These are phyloP conservation scores for Ophiostoma ulmi DNA, from an alignment of 2,329 filamentous ascomycete genomes.

Conservation along the genomic window DNA sequence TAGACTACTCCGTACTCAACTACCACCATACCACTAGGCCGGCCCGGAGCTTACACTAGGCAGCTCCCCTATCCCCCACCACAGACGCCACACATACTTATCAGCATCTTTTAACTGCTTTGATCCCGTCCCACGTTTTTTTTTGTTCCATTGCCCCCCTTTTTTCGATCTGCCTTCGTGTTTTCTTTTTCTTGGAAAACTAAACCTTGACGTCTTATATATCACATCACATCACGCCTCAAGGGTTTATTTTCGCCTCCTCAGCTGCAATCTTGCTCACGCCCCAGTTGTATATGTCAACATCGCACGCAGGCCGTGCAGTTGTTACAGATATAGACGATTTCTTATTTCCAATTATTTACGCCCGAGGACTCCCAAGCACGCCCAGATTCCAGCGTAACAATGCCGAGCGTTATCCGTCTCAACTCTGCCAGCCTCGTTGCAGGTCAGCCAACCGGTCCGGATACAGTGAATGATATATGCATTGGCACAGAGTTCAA, in stretches of 20 bases:
- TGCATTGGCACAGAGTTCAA: conserved; percentile 36
- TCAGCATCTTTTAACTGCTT: background rate
- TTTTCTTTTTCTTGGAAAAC: background rate
- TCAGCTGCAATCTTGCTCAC: background rate
- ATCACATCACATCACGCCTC: background rate
- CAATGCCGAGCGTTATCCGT: background rate
- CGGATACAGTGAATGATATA: conserved; percentile 28
- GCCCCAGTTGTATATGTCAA: background rate
- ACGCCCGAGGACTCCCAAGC: background rate
- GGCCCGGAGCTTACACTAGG: conserved; percentile 10
- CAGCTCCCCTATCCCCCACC: background rate
- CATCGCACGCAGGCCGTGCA: background rate
- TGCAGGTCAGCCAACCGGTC: background rate
- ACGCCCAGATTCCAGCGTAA: background rate
- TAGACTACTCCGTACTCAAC: background rate
- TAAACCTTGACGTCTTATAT: background rate
- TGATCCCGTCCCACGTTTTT: background rate
- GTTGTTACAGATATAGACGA: background rate
- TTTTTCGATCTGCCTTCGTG: background rate
- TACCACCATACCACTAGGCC: background rate
- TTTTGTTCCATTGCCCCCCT: conserved; percentile 8
- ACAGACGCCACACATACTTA: background rate
- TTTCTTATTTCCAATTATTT: background rate
- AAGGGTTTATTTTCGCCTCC: background rate
- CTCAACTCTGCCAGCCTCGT: background rate